phyloP scores from a whole-genome alignment of 352 stramenopile species.

The Phytophthora cajani region DNA sequence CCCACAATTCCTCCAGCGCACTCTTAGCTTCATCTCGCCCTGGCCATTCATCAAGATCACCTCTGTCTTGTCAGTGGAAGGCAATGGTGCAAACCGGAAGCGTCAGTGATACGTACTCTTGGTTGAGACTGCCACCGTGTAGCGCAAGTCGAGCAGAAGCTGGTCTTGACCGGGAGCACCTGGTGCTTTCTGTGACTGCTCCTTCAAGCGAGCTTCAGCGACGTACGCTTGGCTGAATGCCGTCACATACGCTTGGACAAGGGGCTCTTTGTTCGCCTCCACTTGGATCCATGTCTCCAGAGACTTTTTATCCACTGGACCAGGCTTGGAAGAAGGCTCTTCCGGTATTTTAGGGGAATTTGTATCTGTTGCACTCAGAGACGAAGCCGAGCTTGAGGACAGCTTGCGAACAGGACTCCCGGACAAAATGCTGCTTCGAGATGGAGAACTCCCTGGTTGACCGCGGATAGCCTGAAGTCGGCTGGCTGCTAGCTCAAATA shows the following conservation, averaged over 20 bases:
- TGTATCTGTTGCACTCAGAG: not conserved
- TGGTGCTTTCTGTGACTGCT: slow-evolving; percentile 9
- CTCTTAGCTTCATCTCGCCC: slow-evolving; percentile 43
- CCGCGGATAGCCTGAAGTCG: slow-evolving; percentile 16
- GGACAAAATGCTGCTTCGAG: not conserved
- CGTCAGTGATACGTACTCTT: slow-evolving; percentile 34
- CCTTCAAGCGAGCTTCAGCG: slow-evolving; percentile 10
- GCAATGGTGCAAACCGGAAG: not conserved
- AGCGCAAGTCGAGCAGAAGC: slow-evolving; percentile 41
- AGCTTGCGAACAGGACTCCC: slow-evolving; percentile 1
- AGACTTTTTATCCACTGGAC: slow-evolving; percentile 9
- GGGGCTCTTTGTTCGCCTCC: slow-evolving; percentile 15
- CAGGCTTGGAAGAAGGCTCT: not conserved
- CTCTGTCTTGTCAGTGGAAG: not conserved
- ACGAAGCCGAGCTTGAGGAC: not conserved
- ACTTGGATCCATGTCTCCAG: slow-evolving; percentile 15
- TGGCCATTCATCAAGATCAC: slow-evolving; percentile 4
- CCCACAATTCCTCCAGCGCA: slow-evolving; percentile 41
- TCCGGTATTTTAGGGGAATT: not conserved
- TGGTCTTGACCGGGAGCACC: slow-evolving; percentile 28
- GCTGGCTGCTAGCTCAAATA: slow-evolving; percentile 35
- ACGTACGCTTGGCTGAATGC: slow-evolving; percentile 24
- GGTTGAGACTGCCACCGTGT: slow-evolving; percentile 39
- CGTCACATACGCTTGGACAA: slow-evolving; percentile 18
- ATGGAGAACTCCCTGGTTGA: not conserved